phyloP scores from a whole-genome alignment of 768 basidiomycete genomes.

The Suillus americanus region DNA sequence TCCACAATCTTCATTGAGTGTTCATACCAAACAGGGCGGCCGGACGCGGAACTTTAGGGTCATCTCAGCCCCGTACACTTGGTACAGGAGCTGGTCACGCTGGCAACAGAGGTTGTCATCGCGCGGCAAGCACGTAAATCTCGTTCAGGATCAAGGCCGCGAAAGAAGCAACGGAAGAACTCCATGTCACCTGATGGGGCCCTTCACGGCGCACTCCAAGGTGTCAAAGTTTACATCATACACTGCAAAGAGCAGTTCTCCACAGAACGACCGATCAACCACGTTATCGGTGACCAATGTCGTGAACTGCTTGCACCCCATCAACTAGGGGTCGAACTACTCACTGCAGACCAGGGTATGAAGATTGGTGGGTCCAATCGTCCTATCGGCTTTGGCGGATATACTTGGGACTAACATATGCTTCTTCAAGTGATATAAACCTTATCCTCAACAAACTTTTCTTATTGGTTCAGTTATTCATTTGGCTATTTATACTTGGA shows the following conservation, averaged over 20 bases:
- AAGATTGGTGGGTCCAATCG: slow-evolving; percentile 59
- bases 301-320: slow-evolving; percentile 56
- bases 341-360: slow-evolving; percentile 80
- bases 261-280: slow-evolving; percentile 50
- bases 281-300: slow-evolving; percentile 76
- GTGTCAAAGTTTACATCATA: slow-evolving; percentile 72
- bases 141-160: slow-evolving; percentile 13
- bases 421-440: slow-evolving; percentile 36
- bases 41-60: slow-evolving; percentile 70
- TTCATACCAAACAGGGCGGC: slow-evolving; percentile 77
- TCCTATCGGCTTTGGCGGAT: slow-evolving; percentile 4
- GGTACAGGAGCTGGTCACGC: slow-evolving; percentile 64
- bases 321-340: slow-evolving; percentile 68
- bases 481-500: slow-evolving; percentile 14
- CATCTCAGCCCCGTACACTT: slow-evolving; percentile 85
- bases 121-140: slow-evolving; percentile 36
- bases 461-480: slow-evolving; percentile 11
- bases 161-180: slow-evolving; percentile 40
- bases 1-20: slow-evolving; percentile 93
- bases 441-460: not conserved
- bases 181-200: slow-evolving; percentile 42
- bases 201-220: slow-evolving; percentile 51
- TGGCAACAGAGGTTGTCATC: slow-evolving; percentile 68
- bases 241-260: slow-evolving; percentile 83
- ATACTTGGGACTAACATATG: not conserved